Base-by-base conservation (phyloP, 2,329 filamentous ascomycete species). In the Apiospora phragmitis region DNA sequence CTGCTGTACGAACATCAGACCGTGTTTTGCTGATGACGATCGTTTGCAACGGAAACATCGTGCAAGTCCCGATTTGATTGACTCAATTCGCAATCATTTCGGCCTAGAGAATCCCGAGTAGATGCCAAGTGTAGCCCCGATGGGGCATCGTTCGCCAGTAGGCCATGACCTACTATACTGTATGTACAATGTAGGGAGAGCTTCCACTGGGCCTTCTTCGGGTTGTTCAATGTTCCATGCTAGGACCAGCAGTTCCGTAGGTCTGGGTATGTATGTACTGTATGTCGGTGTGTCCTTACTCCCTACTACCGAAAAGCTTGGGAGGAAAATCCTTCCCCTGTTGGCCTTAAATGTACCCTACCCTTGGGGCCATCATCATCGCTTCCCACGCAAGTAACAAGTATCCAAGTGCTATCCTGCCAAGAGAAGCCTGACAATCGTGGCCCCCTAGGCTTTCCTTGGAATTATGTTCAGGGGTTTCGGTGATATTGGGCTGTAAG, bases 231-330 rank as follows among this genome's bases (percentile, higher is more conserved):
- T 62, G 55, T 62, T 62, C 55, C 55, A 62, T 62, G 55, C 55
- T 62, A 62, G 55, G 55, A 62, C 55, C 55, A 62, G 55, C 55
- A 62, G 55, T 62, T 62, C 55, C 55, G 55, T 62, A 62, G 55
- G 55, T 38, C 55, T 62, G 55, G n/a, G n/a, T n/a, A n/a, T n/a
- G n/a, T n/a, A n/a, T n/a, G n/a, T n/a, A n/a, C n/a, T n/a, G 55
- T 62, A 38, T 62, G 55, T 62, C 55, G 29, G 55, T 62, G 29
- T 62, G 55, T 62, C 29, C 55, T 26, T 62, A 38, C 55, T 62
- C 29, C 55, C 51, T 62, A 38, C 55, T 62, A 62, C 55, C 51
- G 55, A 62, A 62, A 62, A 62, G 55, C 55, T 62, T 62, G 55
- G 55, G 55, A 35, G 38, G 55, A 38, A 62, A 62, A 38, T 38